Percentiles rank a stretch among this genome's conserved stretches.
These are phyloP conservation scores for Xylaria sp. DNA, from an alignment of 2,329 filamentous ascomycete species.

Conservation along the genomic window DNA sequence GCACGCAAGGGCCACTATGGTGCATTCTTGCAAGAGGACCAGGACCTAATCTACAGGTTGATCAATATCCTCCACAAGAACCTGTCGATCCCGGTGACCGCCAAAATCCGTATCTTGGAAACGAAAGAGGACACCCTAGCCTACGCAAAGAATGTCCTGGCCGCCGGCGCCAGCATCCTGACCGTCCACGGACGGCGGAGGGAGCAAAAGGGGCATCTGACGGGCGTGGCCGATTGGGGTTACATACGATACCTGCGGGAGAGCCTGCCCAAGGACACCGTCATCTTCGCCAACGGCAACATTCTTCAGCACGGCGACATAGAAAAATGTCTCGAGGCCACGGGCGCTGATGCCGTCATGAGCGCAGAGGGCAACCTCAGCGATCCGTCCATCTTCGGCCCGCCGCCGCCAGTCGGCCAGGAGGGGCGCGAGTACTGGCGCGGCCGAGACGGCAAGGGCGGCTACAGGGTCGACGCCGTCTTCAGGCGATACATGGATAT, in stretches of 20 bases:
- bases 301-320: conserved; percentile 84
- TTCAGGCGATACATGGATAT: conserved; percentile 91
- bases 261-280: conserved; percentile 83
- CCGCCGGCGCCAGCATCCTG: conserved; percentile 89
- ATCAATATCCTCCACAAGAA: conserved; percentile 84
- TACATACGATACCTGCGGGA: conserved; percentile 84
- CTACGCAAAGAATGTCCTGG: conserved; percentile 88
- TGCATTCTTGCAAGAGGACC: conserved; percentile 93
- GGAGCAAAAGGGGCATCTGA: conserved; percentile 96
- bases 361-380: conserved; percentile 94
- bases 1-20: conserved; percentile 91
- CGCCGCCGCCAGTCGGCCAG: conserved; percentile 68
- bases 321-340: conserved; percentile 78
- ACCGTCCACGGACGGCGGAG: conserved; percentile 89
- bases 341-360: conserved; percentile 93
- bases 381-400: conserved; percentile 86
- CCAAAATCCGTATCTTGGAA: conserved; percentile 92
- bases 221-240: conserved; percentile 92
- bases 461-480: conserved; percentile 89
- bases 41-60: conserved; percentile 81
- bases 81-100: conserved; percentile 86
- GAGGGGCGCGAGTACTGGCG: conserved; percentile 88
- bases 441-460: conserved; percentile 79
- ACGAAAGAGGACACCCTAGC: conserved; percentile 85
- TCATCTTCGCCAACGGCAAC: conserved; percentile 97